Conservation (phyloP, 129 eudicot genomes). For the Mikania micrantha region DNA sequence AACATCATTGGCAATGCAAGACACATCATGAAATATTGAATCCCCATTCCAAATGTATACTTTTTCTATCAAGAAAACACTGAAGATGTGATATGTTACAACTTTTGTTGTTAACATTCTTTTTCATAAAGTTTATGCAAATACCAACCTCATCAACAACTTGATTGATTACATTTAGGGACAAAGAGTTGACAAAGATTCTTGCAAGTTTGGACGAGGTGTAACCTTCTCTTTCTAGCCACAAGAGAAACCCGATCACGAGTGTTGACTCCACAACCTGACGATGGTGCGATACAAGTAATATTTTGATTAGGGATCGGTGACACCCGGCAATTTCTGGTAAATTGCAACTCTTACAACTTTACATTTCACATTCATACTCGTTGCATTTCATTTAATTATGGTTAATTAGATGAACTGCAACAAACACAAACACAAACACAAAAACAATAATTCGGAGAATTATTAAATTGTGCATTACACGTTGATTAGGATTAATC, state of each 20-base stretch:
- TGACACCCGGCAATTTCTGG: too few relatives aligned
- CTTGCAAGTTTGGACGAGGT: background rate
- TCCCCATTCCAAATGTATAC: constrained; percentile 15
- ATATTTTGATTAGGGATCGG: constrained; percentile 29
- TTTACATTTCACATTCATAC: too few relatives aligned
- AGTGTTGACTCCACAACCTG: constrained; percentile 31
- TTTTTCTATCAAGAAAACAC: constrained; percentile 12
- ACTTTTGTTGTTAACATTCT: background rate
- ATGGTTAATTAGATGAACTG: too few relatives aligned
- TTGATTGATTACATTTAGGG: constrained; percentile 2
- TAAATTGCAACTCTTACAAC: too few relatives aligned
- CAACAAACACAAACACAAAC: too few relatives aligned
- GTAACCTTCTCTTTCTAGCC: constrained; percentile 35
- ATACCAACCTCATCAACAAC: constrained; percentile 18
- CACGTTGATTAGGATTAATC: too few relatives aligned
- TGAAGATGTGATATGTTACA: constrained; percentile 9
- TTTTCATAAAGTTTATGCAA: constrained; percentile 25
- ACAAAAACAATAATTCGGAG: too few relatives aligned
- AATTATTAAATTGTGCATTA: too few relatives aligned
- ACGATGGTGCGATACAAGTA: constrained; percentile 23
- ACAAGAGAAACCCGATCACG: constrained; percentile 36
- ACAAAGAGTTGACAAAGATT: constrained; percentile 9
- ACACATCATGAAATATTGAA: constrained; percentile 19
- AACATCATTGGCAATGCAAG: constrained; percentile 6
- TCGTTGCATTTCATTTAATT: too few relatives aligned